phyloP scores from a whole-genome alignment of 108 stramenopile species.

The Halocafeteria seosinensis region DNA sequence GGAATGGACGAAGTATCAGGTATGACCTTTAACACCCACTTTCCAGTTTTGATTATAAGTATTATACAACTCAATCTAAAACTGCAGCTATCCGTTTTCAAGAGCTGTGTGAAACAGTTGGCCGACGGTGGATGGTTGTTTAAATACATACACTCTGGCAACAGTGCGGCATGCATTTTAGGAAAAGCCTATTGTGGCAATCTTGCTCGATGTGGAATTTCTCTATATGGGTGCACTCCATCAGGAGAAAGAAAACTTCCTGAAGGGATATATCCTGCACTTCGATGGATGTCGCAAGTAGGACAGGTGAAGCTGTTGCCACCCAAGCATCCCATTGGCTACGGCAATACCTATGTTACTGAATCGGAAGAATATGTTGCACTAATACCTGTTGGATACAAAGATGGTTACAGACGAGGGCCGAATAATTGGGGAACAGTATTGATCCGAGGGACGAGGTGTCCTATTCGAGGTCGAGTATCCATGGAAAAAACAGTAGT shows the following conservation, averaged over 20 bases:
- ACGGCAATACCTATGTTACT: neutral
- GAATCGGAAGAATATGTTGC: neutral
- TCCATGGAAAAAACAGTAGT: neutral
- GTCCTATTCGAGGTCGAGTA: neutral
- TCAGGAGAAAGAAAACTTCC: neutral
- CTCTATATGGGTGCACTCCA: neutral
- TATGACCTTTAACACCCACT: neutral
- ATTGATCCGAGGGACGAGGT: neutral
- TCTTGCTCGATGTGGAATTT: neutral
- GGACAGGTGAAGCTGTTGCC: neutral
- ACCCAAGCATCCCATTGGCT: neutral
- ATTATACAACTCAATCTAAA: no score
- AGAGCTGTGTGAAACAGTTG: no score
- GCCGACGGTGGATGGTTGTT: no score
- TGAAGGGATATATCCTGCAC: neutral
- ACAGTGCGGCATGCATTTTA: neutral
- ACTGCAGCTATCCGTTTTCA: no score
- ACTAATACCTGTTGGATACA: neutral
- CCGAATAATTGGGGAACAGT: neutral
- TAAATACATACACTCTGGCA: neutral
- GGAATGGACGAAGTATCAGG: neutral
- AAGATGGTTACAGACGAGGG: neutral
- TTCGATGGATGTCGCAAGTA: neutral
- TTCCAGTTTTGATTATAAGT: no score
- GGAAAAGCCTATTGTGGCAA: neutral